Conservation (phyloP, 768 basidiomycete genomes). For the Tremella yokohamensis region DNA sequence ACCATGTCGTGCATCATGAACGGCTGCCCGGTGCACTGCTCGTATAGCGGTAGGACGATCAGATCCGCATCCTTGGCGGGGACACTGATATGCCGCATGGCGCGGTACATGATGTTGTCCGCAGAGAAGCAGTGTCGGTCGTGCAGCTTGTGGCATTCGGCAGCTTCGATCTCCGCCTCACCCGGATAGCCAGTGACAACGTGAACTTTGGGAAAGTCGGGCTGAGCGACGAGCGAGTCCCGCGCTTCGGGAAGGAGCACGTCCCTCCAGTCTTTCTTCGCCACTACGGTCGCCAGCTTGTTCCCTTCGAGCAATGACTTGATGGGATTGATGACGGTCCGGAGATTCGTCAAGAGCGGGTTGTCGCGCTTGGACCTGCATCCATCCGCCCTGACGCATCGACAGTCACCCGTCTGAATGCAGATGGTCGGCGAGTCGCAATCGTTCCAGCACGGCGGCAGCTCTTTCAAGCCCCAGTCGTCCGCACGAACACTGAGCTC, state of each 20-base stretch:
- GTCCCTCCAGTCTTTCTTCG: constrained; percentile 36
- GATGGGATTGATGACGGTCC: constrained; percentile 8
- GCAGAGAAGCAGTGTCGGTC: constrained; percentile 49
- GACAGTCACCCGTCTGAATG: constrained; percentile 49
- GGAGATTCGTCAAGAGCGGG: constrained; percentile 22
- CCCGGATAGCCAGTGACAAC: constrained; percentile 41
- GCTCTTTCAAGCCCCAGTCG: constrained; percentile 42
- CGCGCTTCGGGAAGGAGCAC: constrained; percentile 44
- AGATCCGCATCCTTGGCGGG: constrained; percentile 49
- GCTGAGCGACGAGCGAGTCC: constrained; percentile 30
- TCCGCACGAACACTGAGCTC: constrained; percentile 10
- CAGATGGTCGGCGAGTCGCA: constrained; percentile 48
- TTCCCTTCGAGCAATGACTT: constrained; percentile 5
- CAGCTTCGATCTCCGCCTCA: constrained; percentile 36
- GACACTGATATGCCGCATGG: constrained; percentile 42
- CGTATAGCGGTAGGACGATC: constrained; percentile 47
- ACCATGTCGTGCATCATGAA: constrained; percentile 41
- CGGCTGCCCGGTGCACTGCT: constrained; percentile 38
- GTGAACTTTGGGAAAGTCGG: constrained; percentile 46
- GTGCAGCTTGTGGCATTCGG: constrained; percentile 40
- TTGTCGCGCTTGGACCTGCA: constrained; percentile 38
- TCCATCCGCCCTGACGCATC: constrained; percentile 47
- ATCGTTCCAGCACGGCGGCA: constrained; percentile 50
- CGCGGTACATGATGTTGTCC: constrained; percentile 46
- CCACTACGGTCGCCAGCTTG: constrained; percentile 25